A percentile compares a stretch with the other conserved stretches of the same genome.
These are phyloP conservation scores for Saturnispora serradocipensis DNA, from an alignment of 805 yeast genomes.

Conservation along the genomic window DNA sequence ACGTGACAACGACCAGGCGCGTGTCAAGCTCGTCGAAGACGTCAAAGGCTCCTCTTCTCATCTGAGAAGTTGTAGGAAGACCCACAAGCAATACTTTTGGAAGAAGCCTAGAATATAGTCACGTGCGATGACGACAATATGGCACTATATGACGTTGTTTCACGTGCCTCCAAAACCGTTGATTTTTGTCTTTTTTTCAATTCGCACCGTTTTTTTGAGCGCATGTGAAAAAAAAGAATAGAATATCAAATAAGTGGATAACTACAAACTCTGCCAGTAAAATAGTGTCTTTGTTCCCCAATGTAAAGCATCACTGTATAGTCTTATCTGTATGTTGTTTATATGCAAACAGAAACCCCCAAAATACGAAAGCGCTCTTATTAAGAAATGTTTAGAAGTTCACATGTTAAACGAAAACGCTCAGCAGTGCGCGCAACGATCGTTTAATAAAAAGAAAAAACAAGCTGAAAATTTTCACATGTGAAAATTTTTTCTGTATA, in stretches of 20 bases:
- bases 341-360: too few species aligned
- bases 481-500: conserved; percentile 1
- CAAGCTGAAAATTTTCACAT: background rate
- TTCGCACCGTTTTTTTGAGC: background rate
- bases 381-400: too few species aligned
- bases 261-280: too few species aligned
- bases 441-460: background rate
- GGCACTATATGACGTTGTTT: background rate
- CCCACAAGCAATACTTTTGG: conserved; percentile 85
- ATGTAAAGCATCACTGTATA: too few species aligned
- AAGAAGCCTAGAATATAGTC: conserved; percentile 37
- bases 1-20: conserved; percentile 60
- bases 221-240: background rate
- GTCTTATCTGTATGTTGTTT: too few species aligned
- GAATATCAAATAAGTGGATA: too few species aligned
- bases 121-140: background rate
- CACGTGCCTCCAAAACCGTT: background rate
- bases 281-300: too few species aligned
- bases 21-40: conserved; percentile 62
- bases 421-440: background rate
- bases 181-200: background rate
- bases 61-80: conserved; percentile 81
- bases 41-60: conserved; percentile 69
- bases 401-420: background rate
- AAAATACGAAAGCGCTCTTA: too few species aligned